Evolutionary conservation across 257 asterid species (phyloP).

Genomic region (Nicotiana paniculata): DNA sequence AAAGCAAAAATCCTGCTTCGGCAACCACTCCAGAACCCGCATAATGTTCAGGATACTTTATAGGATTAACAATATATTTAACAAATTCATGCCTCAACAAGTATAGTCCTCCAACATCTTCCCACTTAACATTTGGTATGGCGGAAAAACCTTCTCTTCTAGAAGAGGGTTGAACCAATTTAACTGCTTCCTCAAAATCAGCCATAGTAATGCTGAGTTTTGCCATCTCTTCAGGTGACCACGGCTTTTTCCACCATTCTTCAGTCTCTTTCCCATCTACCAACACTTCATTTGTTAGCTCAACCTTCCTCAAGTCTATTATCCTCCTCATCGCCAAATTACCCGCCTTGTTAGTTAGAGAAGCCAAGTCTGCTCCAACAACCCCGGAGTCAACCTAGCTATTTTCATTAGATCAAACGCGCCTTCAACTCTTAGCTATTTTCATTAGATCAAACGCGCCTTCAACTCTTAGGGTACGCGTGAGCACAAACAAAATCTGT

Average conservation of each 20-base stretch:
- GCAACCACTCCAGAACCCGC: constrained; percentile 57
- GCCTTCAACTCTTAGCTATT: constrained; percentile 83
- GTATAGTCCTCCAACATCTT: constrained; percentile 85
- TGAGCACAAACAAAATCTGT: constrained; percentile 60
- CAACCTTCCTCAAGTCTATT: constrained; percentile 40
- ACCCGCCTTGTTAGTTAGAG: constrained; percentile 66
- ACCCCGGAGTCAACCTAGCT: constrained; percentile 80
- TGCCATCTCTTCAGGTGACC: constrained; percentile 61
- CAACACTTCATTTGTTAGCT: constrained; percentile 20
- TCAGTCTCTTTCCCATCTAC: constrained; percentile 26
- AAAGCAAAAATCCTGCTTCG: constrained; percentile 83
- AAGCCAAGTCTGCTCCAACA: constrained; percentile 89
- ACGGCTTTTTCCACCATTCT: constrained; percentile 67
- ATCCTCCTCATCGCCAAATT: constrained; percentile 81
- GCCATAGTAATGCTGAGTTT: constrained; percentile 51
- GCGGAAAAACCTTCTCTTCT: constrained; percentile 88
- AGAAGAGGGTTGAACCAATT: constrained; percentile 75
- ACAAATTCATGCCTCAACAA: constrained; percentile 53
- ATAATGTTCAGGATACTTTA: constrained; percentile 70
- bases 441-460: constrained; percentile 68
- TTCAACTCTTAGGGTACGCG: constrained; percentile 59
- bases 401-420: constrained; percentile 62
- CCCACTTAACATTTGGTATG: constrained; percentile 85
- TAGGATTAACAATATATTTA: constrained; percentile 43
- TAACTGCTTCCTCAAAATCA: constrained; percentile 91